Percentiles rank a stretch among this genome's conserved stretches.
Evolutionary conservation across 225 moss, liverwort and hornwort species (phyloP).

Genomic region (Antitrichia curtipendula): DNA sequence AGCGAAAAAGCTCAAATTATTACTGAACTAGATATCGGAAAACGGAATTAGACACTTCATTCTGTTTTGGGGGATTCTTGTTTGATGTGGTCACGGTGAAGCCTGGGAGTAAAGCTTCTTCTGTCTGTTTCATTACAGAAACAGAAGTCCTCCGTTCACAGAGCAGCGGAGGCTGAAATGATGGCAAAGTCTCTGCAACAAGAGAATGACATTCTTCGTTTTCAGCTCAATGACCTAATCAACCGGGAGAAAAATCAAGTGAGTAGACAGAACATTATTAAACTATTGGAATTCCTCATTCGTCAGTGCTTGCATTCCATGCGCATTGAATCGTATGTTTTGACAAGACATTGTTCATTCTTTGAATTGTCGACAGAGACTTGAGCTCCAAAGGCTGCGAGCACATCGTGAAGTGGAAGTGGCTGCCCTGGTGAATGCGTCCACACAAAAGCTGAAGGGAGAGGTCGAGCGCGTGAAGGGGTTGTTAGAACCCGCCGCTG

Average conservation of each 20-base stretch:
- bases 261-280: background rate
- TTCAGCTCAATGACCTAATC: slow-evolving; percentile 87
- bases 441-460: slow-evolving; percentile 73
- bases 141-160: slow-evolving; percentile 14
- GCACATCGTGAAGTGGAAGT: slow-evolving; percentile 93
- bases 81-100: background rate
- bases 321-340: background rate
- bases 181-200: slow-evolving; percentile 62
- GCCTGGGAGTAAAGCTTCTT: background rate
- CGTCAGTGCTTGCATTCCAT: background rate
- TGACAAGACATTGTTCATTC: background rate
- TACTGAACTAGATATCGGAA: too few relatives aligned
- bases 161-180: slow-evolving; percentile 48
- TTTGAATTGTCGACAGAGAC: slow-evolving; percentile 32
- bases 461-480: slow-evolving; percentile 69
- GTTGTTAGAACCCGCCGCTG: slow-evolving; percentile 58
- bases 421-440: slow-evolving; percentile 60
- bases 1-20: background rate
- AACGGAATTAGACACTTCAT: background rate
- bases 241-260: slow-evolving; percentile 88
- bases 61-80: background rate
- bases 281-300: background rate
- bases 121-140: slow-evolving; percentile 1
- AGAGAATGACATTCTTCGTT: slow-evolving; percentile 88
- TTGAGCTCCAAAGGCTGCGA: slow-evolving; percentile 78